Percentiles rank a stretch among this genome's conserved stretches.
Conservation (phyloP, 225 moss, liverwort and hornwort genomes). For the Antitrichia curtipendula region DNA sequence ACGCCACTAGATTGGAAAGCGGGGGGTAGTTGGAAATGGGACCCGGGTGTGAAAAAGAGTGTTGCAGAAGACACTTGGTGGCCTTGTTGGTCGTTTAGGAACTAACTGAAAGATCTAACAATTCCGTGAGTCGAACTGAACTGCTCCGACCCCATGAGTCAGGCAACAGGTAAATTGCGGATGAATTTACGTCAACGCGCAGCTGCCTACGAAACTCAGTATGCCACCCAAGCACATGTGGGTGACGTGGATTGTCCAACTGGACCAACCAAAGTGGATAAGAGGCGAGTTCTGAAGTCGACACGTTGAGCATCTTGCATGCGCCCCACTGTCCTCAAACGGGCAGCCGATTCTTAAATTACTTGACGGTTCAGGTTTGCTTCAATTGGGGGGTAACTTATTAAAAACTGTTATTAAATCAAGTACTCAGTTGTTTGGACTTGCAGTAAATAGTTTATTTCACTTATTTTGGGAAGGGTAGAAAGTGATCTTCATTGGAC, state of each 20-base stretch:
- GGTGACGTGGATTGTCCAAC: conserved; percentile 3
- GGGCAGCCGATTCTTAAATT: too few species aligned
- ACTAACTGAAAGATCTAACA: too few species aligned
- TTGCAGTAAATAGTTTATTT: not conserved
- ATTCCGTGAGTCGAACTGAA: too few species aligned
- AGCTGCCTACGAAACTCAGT: not conserved
- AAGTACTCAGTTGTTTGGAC: not conserved
- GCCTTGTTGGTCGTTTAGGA: too few species aligned
- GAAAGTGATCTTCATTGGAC: not conserved
- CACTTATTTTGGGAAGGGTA: not conserved
- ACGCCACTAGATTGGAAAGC: too few species aligned
- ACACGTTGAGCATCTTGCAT: not conserved
- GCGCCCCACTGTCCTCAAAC: not conserved
- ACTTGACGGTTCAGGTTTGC: not conserved
- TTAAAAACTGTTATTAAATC: not conserved
- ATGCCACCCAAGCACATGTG: not conserved
- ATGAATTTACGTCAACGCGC: not conserved
- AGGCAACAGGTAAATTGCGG: not conserved
- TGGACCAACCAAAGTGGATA: not conserved
- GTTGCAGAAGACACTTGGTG: too few species aligned
- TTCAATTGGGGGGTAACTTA: not conserved
- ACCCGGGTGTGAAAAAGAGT: too few species aligned
- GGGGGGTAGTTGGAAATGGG: too few species aligned
- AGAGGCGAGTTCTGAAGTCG: not conserved
- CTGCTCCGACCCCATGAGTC: too few species aligned